Conservation (phyloP, 352 stramenopile genomes). For the Ophiocytium majus region DNA sequence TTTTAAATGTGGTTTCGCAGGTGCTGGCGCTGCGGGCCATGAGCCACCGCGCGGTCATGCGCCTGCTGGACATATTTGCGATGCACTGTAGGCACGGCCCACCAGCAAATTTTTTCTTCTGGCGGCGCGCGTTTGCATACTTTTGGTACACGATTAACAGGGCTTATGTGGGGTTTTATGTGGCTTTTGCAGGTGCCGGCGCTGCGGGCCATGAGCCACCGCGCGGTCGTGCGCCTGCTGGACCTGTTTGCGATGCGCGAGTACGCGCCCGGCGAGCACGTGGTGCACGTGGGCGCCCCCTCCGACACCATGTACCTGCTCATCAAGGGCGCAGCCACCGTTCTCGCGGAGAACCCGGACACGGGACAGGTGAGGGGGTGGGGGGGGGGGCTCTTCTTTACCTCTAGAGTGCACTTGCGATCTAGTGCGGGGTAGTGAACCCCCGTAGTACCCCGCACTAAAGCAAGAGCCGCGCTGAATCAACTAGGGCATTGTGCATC, state of each 20-base stretch:
- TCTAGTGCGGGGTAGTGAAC: no score
- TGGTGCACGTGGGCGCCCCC: background rate
- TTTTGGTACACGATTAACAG: no score
- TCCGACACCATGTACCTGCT: slow-evolving; percentile 6
- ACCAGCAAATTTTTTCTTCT: no score
- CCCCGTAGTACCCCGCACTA: no score
- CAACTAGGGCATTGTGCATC: no score
- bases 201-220: background rate
- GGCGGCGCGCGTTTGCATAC: no score
- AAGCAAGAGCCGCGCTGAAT: no score
- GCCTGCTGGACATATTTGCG: slow-evolving; percentile 5
- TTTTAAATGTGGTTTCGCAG: no score
- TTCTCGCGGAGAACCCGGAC: slow-evolving; percentile 8
- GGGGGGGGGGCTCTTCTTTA: no score
- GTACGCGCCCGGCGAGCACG: background rate
- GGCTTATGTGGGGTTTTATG: no score
- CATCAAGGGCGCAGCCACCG: background rate
- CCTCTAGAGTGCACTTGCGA: no score
- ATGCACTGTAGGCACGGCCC: no score
- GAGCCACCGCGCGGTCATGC: background rate
- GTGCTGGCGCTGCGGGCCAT: slow-evolving; percentile 11
- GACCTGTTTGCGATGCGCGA: background rate
- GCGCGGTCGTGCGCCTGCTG: background rate
- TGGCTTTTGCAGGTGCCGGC: background rate
- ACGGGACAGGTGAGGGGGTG: slow-evolving; percentile 18